phyloP scores from a whole-genome alignment of 176 grass and related monocot genomes.

The sorghum (Sorghum bicolor) region DNA sequence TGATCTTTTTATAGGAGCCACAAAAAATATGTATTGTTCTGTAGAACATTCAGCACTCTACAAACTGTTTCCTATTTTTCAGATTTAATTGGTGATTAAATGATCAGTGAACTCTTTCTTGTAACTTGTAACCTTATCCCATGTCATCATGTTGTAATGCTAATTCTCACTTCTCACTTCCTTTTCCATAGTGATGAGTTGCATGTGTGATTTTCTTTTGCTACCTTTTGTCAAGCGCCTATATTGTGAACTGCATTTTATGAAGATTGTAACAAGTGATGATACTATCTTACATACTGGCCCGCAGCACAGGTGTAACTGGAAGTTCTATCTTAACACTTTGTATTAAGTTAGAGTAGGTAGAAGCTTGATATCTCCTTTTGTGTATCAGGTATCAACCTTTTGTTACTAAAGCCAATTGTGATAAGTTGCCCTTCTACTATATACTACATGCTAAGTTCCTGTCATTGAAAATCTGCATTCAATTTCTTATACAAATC shows the following conservation, averaged over 20 bases:
- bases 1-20: not conserved
- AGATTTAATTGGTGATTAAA: constrained; percentile 7
- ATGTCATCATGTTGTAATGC: not conserved
- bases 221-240: not conserved
- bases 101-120: not conserved
- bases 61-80: not conserved
- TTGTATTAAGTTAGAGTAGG: constrained; percentile 7
- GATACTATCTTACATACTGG: not conserved
- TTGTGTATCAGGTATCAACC: not conserved
- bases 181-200: not conserved
- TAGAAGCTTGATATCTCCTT: constrained; percentile 1
- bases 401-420: constrained; percentile 14
- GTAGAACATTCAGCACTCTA: not conserved
- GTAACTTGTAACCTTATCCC: not conserved
- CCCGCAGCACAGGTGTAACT: not conserved
- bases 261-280: not conserved
- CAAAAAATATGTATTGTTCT: not conserved
- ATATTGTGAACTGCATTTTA: not conserved
- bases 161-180: constrained; percentile 1
- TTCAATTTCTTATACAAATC: constrained; percentile 13
- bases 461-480: constrained; percentile 12
- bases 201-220: not conserved
- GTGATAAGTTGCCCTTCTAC: not conserved
- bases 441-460: not conserved
- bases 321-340: constrained; percentile 7